Base-by-base conservation (phyloP, 2,329 filamentous ascomycete species). In the Cordyceps cicadae region DNA sequence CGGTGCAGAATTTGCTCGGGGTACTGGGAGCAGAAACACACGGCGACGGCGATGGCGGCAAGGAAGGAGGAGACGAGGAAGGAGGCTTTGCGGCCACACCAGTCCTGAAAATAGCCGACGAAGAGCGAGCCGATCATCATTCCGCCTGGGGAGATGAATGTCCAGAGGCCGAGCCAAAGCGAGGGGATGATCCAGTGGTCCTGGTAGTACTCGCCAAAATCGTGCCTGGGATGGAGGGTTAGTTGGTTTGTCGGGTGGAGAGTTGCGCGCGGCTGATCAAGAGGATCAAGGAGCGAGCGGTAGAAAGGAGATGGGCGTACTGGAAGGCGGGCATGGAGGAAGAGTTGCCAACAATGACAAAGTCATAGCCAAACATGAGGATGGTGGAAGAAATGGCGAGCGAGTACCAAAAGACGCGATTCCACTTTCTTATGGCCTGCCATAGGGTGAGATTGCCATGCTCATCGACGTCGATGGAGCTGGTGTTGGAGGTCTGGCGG, bases 81-180 rank as follows among this genome's bases (percentile, higher is more conserved):
- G 3, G 72, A 71, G 32, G 65, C 66, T 6, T 72, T 70, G 15
- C 77, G 72, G 1, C 77, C 77, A 2, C 68, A 64, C 21, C 70
- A 69, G 63, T 79, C 76, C 58, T 77, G 73, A 24, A 77, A 67
- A 62, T 67, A 70, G 7, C 76, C 77, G 8, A 70, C 76, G 2
- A 68, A 53, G 7, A 72, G 61, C 1, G 75, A 68, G 3, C 76
- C 76, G n/a, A 72, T 54, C 56, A 76, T 70, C 48, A 71, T 69
- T 1, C 74, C 75, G 15, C 77, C 64, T 0, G 74, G 72, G 26
- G 71, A 71, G 7, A 73, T 68, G 24, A 74, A 73, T 49, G 72
- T 74, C 77, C 77, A 79, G 15, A 79, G 68, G 0, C 75, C 72
- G 8, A 79, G 68, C 77, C 77, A 79, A 21, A 72, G 66, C 1